phyloP scores from a whole-genome alignment of 345 rosid species.

The Pistacia vera region DNA sequence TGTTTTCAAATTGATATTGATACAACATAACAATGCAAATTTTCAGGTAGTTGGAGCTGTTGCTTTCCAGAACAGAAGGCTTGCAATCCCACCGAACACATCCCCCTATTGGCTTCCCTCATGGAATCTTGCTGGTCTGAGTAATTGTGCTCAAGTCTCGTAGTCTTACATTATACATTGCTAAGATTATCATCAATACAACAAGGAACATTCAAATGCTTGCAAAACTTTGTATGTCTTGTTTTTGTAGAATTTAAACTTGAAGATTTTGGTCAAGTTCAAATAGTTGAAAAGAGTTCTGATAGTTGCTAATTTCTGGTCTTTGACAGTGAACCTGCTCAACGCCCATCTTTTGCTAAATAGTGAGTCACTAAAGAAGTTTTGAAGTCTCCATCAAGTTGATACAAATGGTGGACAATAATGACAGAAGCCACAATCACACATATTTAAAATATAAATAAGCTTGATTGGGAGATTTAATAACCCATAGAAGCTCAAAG shows the following conservation, averaged over 20 bases:
- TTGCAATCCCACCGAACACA: conserved; percentile 68
- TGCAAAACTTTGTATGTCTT: background rate
- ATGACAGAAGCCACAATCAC: background rate
- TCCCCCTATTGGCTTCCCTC: conserved; percentile 78
- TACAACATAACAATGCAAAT: conserved; percentile 4
- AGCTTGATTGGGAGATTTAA: background rate
- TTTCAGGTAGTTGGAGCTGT: conserved; percentile 96
- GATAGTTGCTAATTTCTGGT: conserved; percentile 4
- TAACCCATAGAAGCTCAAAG: no score
- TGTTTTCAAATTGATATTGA: background rate
- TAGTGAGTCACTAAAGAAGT: conserved; percentile 78
- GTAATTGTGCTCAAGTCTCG: conserved; percentile 37
- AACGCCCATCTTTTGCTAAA: conserved; percentile 73
- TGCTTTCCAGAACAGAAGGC: conserved; percentile 96
- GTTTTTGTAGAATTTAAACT: no score
- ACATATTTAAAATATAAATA: background rate
- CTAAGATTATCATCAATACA: background rate
- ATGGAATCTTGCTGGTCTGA: conserved; percentile 99
- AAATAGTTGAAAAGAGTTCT: background rate
- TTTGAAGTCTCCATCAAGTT: conserved; percentile 76
- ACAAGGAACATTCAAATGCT: background rate
- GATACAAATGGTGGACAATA: conserved; percentile 55
- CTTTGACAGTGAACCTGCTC: conserved; percentile 61
- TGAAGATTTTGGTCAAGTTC: background rate
- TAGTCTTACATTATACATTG: background rate